These are phyloP conservation scores for Ogataea glucozyma DNA, from an alignment of 805 yeast genomes.

Conservation along the genomic window DNA sequence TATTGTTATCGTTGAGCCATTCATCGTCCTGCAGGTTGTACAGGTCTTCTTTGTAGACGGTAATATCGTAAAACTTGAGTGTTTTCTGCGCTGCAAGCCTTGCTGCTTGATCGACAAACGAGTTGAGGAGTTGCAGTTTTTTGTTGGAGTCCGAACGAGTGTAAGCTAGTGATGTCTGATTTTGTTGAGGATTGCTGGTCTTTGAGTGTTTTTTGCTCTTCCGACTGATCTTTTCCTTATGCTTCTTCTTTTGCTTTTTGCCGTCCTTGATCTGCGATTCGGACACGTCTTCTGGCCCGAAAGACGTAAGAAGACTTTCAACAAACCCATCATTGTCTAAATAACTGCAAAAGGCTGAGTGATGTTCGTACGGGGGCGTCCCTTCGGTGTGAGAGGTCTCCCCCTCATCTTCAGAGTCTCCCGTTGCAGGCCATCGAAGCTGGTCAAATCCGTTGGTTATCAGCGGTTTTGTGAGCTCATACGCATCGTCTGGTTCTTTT, in stretches of 20 bases:
- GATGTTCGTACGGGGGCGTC: constrained; percentile 13
- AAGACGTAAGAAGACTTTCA: constrained; percentile 1
- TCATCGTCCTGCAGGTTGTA: constrained; percentile 59
- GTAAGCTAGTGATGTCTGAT: background rate
- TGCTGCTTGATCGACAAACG: constrained; percentile 9
- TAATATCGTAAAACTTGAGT: constrained; percentile 55
- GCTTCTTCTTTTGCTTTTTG: constrained; percentile 16
- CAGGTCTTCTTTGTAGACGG: constrained; percentile 60
- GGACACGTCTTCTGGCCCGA: background rate
- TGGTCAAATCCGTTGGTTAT: constrained; percentile 45
- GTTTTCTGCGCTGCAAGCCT: constrained; percentile 32
- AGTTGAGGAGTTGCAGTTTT: background rate
- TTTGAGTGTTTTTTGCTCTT: constrained; percentile 3
- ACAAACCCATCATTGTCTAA: constrained; percentile 7
- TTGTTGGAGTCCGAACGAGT: background rate
- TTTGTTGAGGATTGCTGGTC: constrained; percentile 3
- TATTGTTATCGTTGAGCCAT: constrained; percentile 75
- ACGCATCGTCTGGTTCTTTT: constrained; percentile 15
- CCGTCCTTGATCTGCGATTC: constrained; percentile 10
- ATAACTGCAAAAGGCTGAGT: constrained; percentile 14
- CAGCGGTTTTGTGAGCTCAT: constrained; percentile 5
- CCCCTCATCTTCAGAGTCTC: constrained; percentile 9
- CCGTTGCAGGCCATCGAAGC: constrained; percentile 36
- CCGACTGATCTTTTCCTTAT: constrained; percentile 10
- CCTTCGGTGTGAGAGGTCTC: constrained; percentile 4